Percentiles rank a stretch among this genome's conserved stretches.
Evolutionary conservation across 352 stramenopile species (phyloP).

Genomic region (Pythium aristosporum): DNA sequence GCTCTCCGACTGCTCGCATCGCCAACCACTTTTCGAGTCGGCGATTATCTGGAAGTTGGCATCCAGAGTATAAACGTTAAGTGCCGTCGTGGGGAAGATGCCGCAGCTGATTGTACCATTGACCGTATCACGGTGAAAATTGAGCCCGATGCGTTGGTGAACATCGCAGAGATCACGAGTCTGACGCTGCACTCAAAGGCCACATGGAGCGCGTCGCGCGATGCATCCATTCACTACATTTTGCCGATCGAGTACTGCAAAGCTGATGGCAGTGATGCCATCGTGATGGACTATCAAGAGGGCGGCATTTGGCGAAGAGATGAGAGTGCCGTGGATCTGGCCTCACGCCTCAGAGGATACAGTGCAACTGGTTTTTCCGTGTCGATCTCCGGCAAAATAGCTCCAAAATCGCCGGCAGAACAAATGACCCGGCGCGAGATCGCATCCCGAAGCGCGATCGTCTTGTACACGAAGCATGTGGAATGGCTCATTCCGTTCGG

Average conservation of each 20-base stretch:
- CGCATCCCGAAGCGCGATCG: constrained; percentile 48
- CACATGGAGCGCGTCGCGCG: constrained; percentile 37
- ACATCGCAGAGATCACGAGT: constrained; percentile 58
- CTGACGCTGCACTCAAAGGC: constrained; percentile 48
- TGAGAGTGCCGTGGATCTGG: neutral
- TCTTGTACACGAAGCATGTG: constrained; percentile 75
- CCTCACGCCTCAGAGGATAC: constrained; percentile 24
- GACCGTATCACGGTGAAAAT: constrained; percentile 56
- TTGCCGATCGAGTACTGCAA: constrained; percentile 45
- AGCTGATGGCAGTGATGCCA: neutral
- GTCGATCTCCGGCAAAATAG: constrained; percentile 48
- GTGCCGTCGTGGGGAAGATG: constrained; percentile 28
- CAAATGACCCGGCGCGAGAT: constrained; percentile 51
- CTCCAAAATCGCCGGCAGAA: constrained; percentile 22
- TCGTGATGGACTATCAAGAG: constrained; percentile 16
- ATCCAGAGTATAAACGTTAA: constrained; percentile 35
- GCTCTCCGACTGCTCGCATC: constrained; percentile 45
- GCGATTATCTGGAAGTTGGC: constrained; percentile 53
- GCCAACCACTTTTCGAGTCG: constrained; percentile 45
- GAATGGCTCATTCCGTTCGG: constrained; percentile 73
- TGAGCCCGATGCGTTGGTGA: constrained; percentile 59
- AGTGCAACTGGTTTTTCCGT: constrained; percentile 37
- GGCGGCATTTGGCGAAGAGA: constrained; percentile 3
- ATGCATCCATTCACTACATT: constrained; percentile 42
- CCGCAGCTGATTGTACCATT: constrained; percentile 39